Evolutionary conservation across 2,329 filamentous ascomycete species (phyloP).

Genomic region (Penicillium sp.): DNA sequence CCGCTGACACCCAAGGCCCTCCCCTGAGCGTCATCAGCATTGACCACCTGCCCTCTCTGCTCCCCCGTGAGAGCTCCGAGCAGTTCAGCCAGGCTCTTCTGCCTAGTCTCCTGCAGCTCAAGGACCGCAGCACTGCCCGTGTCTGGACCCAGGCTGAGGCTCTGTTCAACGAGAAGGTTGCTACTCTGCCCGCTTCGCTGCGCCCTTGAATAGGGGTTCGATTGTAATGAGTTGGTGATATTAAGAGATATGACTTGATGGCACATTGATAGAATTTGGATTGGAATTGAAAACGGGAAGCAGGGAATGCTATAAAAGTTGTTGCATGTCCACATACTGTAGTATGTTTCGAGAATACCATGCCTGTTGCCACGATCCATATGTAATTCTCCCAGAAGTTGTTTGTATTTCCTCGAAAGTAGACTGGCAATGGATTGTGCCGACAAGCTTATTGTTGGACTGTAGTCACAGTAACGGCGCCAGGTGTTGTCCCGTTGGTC

Average conservation of each 20-base stretch:
- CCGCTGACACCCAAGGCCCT: constrained; percentile 59
- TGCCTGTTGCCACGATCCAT: neutral
- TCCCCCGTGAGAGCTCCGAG: constrained; percentile 86
- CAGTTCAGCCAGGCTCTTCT: constrained; percentile 80
- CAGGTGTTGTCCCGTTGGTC: neutral
- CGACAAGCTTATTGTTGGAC: neutral
- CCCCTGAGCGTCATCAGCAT: constrained; percentile 83
- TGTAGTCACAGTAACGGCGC: neutral
- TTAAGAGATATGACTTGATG: constrained; percentile 25
- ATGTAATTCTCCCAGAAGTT: neutral
- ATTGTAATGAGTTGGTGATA: constrained; percentile 2
- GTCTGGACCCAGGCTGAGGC: constrained; percentile 90
- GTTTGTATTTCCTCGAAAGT: neutral
- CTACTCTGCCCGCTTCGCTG: constrained; percentile 62
- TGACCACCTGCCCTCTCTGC: constrained; percentile 80
- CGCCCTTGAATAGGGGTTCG: constrained; percentile 20
- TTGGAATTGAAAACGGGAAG: constrained; percentile 11
- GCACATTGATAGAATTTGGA: constrained; percentile 27
- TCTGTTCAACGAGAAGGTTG: constrained; percentile 82
- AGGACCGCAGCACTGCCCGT: constrained; percentile 70
- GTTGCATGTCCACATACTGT: constrained; percentile 13
- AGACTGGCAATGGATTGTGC: neutral
- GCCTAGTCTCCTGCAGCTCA: constrained; percentile 76
- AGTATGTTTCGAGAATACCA: constrained; percentile 14
- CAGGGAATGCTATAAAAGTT: constrained; percentile 25